Evolutionary conservation across 1,284 basidiomycete genomes (phyloP).

Genomic region (Cystobasidium sp.): DNA sequence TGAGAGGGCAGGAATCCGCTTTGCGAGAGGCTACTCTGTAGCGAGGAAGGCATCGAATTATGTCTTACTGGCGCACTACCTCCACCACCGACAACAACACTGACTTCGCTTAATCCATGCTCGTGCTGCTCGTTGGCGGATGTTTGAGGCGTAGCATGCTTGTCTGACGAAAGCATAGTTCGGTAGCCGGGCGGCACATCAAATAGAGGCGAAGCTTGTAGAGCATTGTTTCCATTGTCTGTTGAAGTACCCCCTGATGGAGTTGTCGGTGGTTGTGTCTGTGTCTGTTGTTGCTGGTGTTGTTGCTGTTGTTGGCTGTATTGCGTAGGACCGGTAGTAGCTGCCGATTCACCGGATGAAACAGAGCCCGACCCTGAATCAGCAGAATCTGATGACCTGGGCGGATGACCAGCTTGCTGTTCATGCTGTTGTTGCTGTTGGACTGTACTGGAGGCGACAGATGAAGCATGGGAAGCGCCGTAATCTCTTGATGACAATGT

Average conservation of each 20-base stretch:
- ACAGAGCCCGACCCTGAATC: not conserved
- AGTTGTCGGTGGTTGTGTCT: not conserved
- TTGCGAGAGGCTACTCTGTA: too few species aligned
- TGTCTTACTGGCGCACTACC: conserved; percentile 11
- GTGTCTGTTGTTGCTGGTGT: not conserved
- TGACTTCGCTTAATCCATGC: not conserved
- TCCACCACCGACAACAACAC: not conserved
- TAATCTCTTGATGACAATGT: not conserved
- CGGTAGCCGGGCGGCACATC: conserved; percentile 34
- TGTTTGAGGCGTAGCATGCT: not conserved
- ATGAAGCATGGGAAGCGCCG: not conserved
- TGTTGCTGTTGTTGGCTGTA: not conserved
- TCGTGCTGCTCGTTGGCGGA: not conserved
- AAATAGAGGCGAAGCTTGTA: conserved; percentile 14
- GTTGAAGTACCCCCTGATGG: not conserved
- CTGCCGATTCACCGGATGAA: conserved; percentile 7
- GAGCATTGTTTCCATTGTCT: not conserved
- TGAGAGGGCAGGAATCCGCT: not conserved
- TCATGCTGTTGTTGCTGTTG: not conserved
- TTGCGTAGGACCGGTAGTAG: conserved; percentile 8
- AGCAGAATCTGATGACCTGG: not conserved
- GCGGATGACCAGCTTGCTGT: not conserved
- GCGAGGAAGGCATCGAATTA: conserved; percentile 8
- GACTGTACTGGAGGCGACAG: not conserved
- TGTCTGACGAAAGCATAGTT: conserved; percentile 27